Evolutionary conservation across 495 filamentous ascomycete genomes (phyloP).

Genomic region (Aspergillus campestris): DNA sequence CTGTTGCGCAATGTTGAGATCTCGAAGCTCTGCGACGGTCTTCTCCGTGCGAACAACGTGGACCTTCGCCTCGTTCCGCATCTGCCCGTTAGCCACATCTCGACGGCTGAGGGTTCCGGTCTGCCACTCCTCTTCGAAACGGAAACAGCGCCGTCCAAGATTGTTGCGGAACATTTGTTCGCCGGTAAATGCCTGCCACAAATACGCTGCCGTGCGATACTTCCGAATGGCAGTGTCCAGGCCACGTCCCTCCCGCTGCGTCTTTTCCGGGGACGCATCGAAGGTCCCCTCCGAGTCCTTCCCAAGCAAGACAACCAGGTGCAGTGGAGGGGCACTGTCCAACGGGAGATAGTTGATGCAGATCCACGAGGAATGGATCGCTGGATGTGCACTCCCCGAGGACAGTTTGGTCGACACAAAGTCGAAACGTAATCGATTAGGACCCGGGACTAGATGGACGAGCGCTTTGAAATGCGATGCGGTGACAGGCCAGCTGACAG

Average conservation of each 20-base stretch:
- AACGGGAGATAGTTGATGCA: constrained; percentile 79
- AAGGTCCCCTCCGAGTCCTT: constrained; percentile 84
- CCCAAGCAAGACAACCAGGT: constrained; percentile 74
- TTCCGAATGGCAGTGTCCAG: constrained; percentile 74
- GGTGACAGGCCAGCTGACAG: constrained; percentile 73
- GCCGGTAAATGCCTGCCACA: constrained; percentile 93
- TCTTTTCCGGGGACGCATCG: constrained; percentile 68
- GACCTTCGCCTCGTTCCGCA: constrained; percentile 84
- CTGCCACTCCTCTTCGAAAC: constrained; percentile 91
- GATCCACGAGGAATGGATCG: constrained; percentile 67
- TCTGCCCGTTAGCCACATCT: constrained; percentile 56
- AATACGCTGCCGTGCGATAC: constrained; percentile 82
- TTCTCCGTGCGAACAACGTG: constrained; percentile 76
- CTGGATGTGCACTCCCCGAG: constrained; percentile 56
- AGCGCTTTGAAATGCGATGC: constrained; percentile 85
- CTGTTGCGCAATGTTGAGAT: constrained; percentile 75
- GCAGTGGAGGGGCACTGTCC: constrained; percentile 65
- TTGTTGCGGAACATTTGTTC: constrained; percentile 89
- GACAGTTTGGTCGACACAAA: constrained; percentile 75
- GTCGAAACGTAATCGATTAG: constrained; percentile 78
- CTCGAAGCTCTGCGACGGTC: constrained; percentile 73
- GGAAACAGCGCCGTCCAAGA: constrained; percentile 73
- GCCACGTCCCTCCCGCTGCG: constrained; percentile 69
- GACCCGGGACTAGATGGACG: constrained; percentile 77
- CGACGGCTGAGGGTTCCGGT: constrained; percentile 63